Base-by-base conservation (phyloP, 805 yeast species). In the Cephaloascus albidus region DNA sequence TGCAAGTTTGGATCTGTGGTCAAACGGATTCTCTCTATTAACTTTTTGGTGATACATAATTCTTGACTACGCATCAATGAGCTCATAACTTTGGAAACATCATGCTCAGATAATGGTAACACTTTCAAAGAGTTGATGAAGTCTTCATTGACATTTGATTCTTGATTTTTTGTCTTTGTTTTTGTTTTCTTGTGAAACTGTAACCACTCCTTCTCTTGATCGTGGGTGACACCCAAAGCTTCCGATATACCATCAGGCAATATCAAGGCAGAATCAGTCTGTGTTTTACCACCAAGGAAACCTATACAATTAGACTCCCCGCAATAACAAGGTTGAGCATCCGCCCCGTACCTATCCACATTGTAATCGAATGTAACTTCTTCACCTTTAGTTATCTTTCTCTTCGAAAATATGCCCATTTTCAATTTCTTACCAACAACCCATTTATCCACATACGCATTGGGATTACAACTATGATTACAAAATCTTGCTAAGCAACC, bases 371-470 rank as follows among this genome's bases (percentile, higher is more conserved):
- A 84, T 1, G 97, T 86, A 48, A 90, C 77, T 56, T 90, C 98
- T 58, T 93, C 97, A 40, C 96, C 96, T 43, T 59, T 58, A 5
- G 46, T 35, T 38, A 90, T 86, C 20, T 68, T 60, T 45, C 95
- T 68, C 48, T 84, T 84, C 38, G 97, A 85, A 56, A 90, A 93
- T 18, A 90, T 84, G 20, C 97, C 98, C 97, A 93, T 93, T 47
- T 87, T 72, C 41, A 87, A 68, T 55, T 86, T 83, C 43, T 84
- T 85, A 20, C 88, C 88, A 12, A 90, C 97, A 15, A 89, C 93
- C 98, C 98, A 90, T 64, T 90, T 90, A 58, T 90, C 96, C 34
- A 90, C 96, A 51, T 76, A 86, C 18, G 95, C 90, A 58, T 93
- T 93, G 10, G 98, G 98, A 51, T 76, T 80, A 59, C 98, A 90